phyloP scores from a whole-genome alignment of 2,329 filamentous ascomycete genomes.

The Diaporthe sp. region DNA sequence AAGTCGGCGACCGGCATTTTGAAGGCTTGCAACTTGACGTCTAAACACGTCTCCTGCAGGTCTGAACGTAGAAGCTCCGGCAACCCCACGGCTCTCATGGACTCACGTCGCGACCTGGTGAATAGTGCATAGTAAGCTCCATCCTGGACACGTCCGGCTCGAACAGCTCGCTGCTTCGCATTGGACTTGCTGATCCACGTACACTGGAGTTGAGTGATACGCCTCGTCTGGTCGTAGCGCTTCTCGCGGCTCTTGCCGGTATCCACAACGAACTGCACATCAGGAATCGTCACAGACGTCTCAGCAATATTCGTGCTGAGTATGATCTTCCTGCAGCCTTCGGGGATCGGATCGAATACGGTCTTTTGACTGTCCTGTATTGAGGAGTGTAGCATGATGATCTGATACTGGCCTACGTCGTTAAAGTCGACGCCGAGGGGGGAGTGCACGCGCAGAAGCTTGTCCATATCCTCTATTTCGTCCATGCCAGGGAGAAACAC shows the following conservation, averaged over 20 bases:
- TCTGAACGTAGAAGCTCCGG: constrained; percentile 58
- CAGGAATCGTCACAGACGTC: constrained; percentile 63
- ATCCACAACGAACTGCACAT: constrained; percentile 64
- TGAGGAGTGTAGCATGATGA: constrained; percentile 61
- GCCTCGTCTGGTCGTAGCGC: constrained; percentile 54
- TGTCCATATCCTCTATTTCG: constrained; percentile 44
- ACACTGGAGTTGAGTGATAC: constrained; percentile 53
- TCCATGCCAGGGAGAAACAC: constrained; percentile 59
- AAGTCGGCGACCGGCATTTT: constrained; percentile 54
- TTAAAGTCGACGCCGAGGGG: constrained; percentile 55
- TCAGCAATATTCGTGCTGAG: constrained; percentile 65
- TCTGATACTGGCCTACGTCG: constrained; percentile 53
- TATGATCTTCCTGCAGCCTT: constrained; percentile 60
- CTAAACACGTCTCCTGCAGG: constrained; percentile 58
- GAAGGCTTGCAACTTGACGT: constrained; percentile 54
- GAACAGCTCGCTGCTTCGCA: constrained; percentile 60
- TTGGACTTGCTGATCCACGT: constrained; percentile 62
- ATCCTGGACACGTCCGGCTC: constrained; percentile 60
- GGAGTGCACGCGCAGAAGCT: constrained; percentile 50
- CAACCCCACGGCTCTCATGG: constrained; percentile 44
- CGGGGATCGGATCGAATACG: constrained; percentile 54
- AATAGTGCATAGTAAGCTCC: constrained; percentile 64
- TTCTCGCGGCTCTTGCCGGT: constrained; percentile 52
- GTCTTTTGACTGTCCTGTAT: constrained; percentile 55
- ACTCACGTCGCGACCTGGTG: constrained; percentile 45